phyloP scores from a whole-genome alignment of 2,329 filamentous ascomycete genomes.

The Huntiella decipiens region DNA sequence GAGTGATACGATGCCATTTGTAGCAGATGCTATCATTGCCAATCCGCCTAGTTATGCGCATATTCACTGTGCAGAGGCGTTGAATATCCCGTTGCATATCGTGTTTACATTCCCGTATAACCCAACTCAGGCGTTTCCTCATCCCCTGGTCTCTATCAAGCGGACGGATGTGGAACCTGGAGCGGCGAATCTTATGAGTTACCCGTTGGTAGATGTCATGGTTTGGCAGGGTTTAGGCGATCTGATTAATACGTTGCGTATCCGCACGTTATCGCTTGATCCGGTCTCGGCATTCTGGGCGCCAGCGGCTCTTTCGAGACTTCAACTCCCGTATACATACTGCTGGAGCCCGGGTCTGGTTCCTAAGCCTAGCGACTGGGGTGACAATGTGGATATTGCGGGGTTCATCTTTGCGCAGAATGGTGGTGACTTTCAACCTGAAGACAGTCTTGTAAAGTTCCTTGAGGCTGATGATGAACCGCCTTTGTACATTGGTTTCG shows the following conservation, averaged over 20 bases:
- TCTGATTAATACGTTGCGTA: constrained; percentile 55
- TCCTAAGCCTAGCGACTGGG: constrained; percentile 50
- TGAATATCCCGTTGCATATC: constrained; percentile 60
- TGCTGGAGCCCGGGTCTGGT: constrained; percentile 49
- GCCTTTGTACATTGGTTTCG: constrained; percentile 59
- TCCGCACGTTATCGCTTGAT: constrained; percentile 49
- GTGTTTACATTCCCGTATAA: constrained; percentile 84
- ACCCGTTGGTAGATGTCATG: constrained; percentile 67
- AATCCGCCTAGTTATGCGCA: constrained; percentile 67
- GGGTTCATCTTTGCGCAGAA: constrained; percentile 64
- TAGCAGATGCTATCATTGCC: constrained; percentile 67
- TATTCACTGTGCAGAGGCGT: constrained; percentile 58
- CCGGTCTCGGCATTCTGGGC: constrained; percentile 62
- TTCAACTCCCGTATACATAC: constrained; percentile 61
- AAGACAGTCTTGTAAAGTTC: constrained; percentile 34
- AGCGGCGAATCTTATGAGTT: constrained; percentile 65
- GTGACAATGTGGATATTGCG: constrained; percentile 49
- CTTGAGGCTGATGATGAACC: constrained; percentile 31
- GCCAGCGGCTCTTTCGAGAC: constrained; percentile 49
- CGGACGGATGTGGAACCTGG: constrained; percentile 50
- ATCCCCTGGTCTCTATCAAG: constrained; percentile 60
- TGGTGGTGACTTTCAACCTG: constrained; percentile 40
- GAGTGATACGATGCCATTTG: constrained; percentile 26
- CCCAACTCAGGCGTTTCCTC: constrained; percentile 55
- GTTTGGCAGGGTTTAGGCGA: constrained; percentile 80